phyloP scores from a whole-genome alignment of 345 rosid genomes.

The Hypericum androsaemum region DNA sequence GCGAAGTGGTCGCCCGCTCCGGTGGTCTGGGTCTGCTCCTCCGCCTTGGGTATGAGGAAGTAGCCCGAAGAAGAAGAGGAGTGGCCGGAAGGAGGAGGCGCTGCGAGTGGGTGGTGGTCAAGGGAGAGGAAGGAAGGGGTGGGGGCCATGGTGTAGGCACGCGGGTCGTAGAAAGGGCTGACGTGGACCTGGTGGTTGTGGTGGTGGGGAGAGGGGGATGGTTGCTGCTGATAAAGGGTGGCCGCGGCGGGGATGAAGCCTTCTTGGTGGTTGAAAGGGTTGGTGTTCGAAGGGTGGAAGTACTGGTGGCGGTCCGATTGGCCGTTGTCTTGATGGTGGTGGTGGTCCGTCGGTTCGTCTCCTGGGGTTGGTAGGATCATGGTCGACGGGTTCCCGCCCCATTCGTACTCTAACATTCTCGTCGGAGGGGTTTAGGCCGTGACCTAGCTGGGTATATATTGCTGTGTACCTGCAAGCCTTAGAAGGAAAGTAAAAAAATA shows the following conservation, averaged over 20 bases:
- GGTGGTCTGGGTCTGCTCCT: constrained; percentile 34
- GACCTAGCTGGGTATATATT: too few species aligned
- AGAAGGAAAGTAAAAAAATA: constrained; percentile 10
- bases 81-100: constrained; percentile 8
- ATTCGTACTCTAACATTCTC: constrained; percentile 77
- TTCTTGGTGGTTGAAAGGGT: constrained; percentile 13
- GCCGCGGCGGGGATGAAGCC: constrained; percentile 8
- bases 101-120: constrained; percentile 21
- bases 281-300: constrained; percentile 24
- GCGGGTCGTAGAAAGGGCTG: constrained; percentile 37
- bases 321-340: constrained; percentile 39
- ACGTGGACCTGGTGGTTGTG: constrained; percentile 29
- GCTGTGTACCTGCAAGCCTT: constrained; percentile 5
- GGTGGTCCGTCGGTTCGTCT: constrained; percentile 30
- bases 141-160: constrained; percentile 31
- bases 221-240: constrained; percentile 18
- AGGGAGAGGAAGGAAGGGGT: constrained; percentile 35
- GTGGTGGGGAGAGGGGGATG: constrained; percentile 19
- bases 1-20: constrained; percentile 29
- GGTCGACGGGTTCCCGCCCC: constrained; percentile 53
- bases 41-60: constrained; percentile 60
- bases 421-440: neutral
- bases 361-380: constrained; percentile 30
- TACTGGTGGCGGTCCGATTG: constrained; percentile 25
- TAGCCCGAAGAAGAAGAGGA: too few species aligned